Evolutionary conservation across 2,329 filamentous ascomycete genomes (phyloP), one percentile per base, ranked within the genome.

Genomic region (Cercospora sp.): DNA sequence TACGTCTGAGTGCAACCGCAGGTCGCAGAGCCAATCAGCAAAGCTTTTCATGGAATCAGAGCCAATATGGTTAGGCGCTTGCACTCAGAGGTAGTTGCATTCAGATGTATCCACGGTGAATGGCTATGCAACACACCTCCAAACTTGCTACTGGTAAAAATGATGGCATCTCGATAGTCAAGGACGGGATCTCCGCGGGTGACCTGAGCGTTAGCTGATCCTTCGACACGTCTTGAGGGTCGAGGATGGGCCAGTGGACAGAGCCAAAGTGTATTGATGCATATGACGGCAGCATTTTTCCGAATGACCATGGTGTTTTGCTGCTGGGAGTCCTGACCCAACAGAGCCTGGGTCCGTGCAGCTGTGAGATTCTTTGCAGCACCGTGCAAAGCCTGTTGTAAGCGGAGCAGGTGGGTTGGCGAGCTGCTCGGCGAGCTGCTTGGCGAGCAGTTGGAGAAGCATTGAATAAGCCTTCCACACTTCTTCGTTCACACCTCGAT

Each of bases 401-500:
- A 42, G 16, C 36, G 36, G 16, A n/a, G 36, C 36, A 42, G 36
- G 36, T n/a, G 36, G 36, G 36, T 7, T 42, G 36, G 36, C 36
- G 36, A 42, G 36, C 36, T 42, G 36, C 6, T 16, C 6, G 2
- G 6, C 36, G 12, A 42, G 36, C 36, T 42, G 36, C 6, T 16
- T 6, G 2, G 6, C 36, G 12, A 55, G 48, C 23, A 28, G 13
- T 20, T 13, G 45, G 13, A 23, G 45, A 55, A 28, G 48, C 6
- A 55, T 12, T 26, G 13, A 16, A 8, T 13, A 12, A 13, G 20
- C 16, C 23, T 26, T 55, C 8, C 20, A 23, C 12, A n/a, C 48
- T 30, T n/a, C 12, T 16, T 55, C 6, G 23, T 13, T 73, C 61
- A 77, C 40, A 75, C 85, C 57, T 85, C 92, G 77, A 98, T 96